phyloP scores from a whole-genome alignment of 108 stramenopile genomes.

The Conticribra guillardii region DNA sequence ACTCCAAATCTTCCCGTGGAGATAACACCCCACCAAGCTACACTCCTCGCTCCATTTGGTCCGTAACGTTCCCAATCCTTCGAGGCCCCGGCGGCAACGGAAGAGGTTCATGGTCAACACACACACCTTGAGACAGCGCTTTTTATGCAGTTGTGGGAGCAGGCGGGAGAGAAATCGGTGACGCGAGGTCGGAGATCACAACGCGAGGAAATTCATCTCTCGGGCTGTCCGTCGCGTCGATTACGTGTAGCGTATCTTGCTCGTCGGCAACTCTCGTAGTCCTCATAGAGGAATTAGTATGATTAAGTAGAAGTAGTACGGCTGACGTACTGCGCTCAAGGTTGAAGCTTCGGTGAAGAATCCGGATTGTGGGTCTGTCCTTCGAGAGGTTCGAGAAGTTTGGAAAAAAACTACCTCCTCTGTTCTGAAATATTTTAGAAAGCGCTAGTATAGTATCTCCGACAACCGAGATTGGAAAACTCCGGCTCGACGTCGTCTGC shows the following conservation, averaged over 20 bases:
- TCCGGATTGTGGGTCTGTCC: not conserved
- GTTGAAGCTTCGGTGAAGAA: not conserved
- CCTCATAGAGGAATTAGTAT: not conserved
- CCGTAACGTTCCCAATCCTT: too few relatives aligned
- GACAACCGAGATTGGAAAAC: too few relatives aligned
- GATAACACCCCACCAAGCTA: too few relatives aligned
- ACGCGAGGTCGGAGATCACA: too few relatives aligned
- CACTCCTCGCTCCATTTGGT: too few relatives aligned
- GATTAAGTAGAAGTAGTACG: not conserved
- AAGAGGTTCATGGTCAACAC: not conserved
- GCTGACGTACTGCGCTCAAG: not conserved
- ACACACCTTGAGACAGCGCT: not conserved
- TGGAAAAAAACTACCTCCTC: not conserved
- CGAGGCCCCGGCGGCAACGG: too few relatives aligned
- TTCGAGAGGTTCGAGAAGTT: not conserved
- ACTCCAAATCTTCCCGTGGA: too few relatives aligned
- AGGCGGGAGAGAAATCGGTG: too few relatives aligned
- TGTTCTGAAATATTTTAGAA: not conserved
- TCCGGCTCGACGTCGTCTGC: too few relatives aligned
- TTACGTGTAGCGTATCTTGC: not conserved
- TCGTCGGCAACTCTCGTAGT: not conserved
- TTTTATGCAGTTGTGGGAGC: not conserved
- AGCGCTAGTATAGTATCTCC: too few relatives aligned
- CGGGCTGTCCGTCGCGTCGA: not conserved
- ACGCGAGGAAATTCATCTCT: not conserved